Evolutionary conservation across 176 grass and related monocot genomes (phyloP).

Genomic region (sorghum (Sorghum bicolor)): DNA sequence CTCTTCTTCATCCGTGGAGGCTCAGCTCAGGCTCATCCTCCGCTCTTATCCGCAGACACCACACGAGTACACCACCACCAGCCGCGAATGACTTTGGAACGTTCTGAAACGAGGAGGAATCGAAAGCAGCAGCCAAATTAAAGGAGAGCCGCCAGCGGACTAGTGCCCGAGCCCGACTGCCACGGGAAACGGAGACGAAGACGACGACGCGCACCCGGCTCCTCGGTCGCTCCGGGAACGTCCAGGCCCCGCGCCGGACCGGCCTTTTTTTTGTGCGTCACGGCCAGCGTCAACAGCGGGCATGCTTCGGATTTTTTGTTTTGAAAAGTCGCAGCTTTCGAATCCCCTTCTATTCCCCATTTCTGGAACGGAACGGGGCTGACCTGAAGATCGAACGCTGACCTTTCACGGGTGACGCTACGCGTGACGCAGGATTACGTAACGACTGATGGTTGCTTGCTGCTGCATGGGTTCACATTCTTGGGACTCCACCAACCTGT

Average conservation of each 20-base stretch:
- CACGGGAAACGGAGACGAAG: too few species aligned
- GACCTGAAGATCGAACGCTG: not conserved
- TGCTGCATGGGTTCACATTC: not conserved
- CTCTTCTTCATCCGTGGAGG: not conserved
- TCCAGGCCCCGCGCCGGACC: not conserved
- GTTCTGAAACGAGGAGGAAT: not conserved
- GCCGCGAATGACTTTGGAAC: constrained; percentile 27
- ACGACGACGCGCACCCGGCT: too few species aligned
- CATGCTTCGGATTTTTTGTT: not conserved
- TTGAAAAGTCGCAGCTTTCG: too few species aligned
- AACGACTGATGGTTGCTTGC: not conserved
- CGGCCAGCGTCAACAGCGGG: constrained; percentile 6
- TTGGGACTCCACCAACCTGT: not conserved
- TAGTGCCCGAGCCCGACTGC: not conserved
- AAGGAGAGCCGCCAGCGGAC: not conserved
- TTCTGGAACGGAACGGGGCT: not conserved
- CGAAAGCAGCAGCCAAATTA: not conserved
- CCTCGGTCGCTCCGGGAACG: too few species aligned
- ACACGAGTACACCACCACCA: not conserved
- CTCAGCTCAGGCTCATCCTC: not conserved
- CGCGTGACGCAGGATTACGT: not conserved
- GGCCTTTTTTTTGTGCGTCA: constrained; percentile 3
- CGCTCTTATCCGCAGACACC: too few species aligned
- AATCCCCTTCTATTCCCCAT: too few species aligned
- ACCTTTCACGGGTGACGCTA: not conserved